A percentile compares a stretch with the other conserved stretches of the same genome.
Conservation (phyloP, 768 basidiomycete genomes). For the Serendipita sp. region DNA sequence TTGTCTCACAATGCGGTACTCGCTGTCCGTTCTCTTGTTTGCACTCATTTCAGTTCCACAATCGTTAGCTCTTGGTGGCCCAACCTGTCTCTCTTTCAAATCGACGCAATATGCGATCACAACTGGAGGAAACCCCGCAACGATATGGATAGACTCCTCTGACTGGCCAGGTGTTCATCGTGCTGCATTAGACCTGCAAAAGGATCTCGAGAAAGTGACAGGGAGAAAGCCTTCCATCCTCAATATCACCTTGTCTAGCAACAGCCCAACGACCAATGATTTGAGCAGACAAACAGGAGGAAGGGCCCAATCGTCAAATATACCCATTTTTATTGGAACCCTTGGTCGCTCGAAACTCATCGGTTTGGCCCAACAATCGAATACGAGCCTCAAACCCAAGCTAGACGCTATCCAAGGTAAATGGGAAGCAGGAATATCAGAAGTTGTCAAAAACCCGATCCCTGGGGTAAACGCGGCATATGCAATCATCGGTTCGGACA, state of each 20-base stretch:
- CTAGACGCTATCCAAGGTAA: constrained; percentile 42
- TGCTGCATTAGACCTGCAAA: constrained; percentile 42
- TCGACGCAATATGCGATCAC: not conserved
- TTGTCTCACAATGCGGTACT: not conserved
- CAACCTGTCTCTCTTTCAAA: constrained; percentile 5
- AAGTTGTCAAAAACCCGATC: constrained; percentile 37
- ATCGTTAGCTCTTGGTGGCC: not conserved
- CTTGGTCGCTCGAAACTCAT: constrained; percentile 42
- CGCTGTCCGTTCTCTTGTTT: constrained; percentile 1
- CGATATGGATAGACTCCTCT: constrained; percentile 4
- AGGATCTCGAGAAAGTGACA: constrained; percentile 47
- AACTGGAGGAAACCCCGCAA: not conserved
- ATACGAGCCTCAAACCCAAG: constrained; percentile 38
- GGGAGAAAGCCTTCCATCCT: constrained; percentile 33
- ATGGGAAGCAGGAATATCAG: constrained; percentile 49
- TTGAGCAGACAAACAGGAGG: not conserved
- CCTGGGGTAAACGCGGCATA: constrained; percentile 38
- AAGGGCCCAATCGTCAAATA: constrained; percentile 15
- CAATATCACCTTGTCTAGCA: constrained; percentile 33
- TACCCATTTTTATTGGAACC: constrained; percentile 49
- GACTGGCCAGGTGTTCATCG: constrained; percentile 52
- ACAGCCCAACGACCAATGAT: constrained; percentile 15
- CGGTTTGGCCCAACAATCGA: constrained; percentile 23
- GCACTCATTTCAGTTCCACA: not conserved
- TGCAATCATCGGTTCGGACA: constrained; percentile 54